Conservation (phyloP, 1,139 yeast genomes). For the Suhomyces ambrosiae region DNA sequence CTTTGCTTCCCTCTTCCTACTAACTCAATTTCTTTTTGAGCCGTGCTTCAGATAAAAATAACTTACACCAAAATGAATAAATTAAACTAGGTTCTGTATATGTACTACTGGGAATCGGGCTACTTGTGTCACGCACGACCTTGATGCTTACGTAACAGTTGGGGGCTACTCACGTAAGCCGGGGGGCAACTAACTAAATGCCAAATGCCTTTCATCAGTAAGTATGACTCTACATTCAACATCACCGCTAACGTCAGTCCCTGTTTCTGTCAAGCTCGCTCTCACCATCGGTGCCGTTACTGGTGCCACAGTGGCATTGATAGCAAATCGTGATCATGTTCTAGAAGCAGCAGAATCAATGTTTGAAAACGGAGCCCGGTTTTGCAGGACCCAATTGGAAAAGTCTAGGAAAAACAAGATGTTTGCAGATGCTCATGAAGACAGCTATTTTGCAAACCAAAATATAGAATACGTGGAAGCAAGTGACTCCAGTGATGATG, state of each 20-base stretch:
- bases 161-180: neutral
- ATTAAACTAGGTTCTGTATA: no score
- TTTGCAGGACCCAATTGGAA: constrained; percentile 32
- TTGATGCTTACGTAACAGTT: constrained; percentile 1
- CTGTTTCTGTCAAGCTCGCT: constrained; percentile 44
- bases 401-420: constrained; percentile 24
- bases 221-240: constrained; percentile 9
- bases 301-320: constrained; percentile 43
- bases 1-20: no score
- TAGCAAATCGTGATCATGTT: constrained; percentile 36
- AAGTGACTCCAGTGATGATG: constrained; percentile 11
- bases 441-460: constrained; percentile 24
- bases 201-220: constrained; percentile 21
- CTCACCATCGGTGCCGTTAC: constrained; percentile 41
- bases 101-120: no score
- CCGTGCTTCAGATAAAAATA: no score
- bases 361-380: constrained; percentile 40
- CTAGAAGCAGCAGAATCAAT: constrained; percentile 35
- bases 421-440: constrained; percentile 33
- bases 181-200: neutral
- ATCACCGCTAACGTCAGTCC: constrained; percentile 28
- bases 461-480: constrained; percentile 6
- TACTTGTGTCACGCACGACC: no score
- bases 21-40: no score
- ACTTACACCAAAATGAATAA: no score